A percentile compares a stretch with the other conserved stretches of the same genome.
These are phyloP conservation scores for Xylariaceae sp. DNA, from an alignment of 2,329 filamentous ascomycete genomes.

Conservation along the genomic window DNA sequence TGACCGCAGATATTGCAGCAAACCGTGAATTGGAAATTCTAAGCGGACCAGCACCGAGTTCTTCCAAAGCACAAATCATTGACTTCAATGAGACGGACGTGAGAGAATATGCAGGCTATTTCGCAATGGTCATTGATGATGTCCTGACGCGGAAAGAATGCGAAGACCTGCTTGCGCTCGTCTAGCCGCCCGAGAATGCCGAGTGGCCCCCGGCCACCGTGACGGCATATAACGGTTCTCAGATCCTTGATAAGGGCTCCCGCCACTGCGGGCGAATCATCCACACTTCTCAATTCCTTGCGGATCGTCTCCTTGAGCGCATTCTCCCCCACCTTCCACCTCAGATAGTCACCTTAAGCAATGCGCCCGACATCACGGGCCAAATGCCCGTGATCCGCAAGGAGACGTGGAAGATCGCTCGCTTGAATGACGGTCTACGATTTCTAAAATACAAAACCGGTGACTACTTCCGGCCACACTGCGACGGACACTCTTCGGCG, in stretches of 20 bases:
- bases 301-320: conserved; percentile 14
- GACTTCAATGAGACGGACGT: conserved; percentile 13
- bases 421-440: conserved; percentile 15
- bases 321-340: conserved; percentile 18
- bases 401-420: conserved; percentile 19
- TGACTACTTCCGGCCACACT: conserved; percentile 21
- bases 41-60: conserved; percentile 4
- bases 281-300: conserved; percentile 14
- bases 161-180: conserved; percentile 9
- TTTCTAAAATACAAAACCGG: conserved; percentile 21
- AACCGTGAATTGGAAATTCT: conserved; percentile 4
- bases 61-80: conserved; percentile 7
- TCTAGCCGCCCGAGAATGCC: conserved; percentile 3
- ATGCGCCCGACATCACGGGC: conserved; percentile 17
- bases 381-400: conserved; percentile 15
- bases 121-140: conserved; percentile 18
- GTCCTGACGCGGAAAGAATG: conserved; percentile 12
- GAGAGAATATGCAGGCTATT: conserved; percentile 12
- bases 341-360: conserved; percentile 12
- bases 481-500: conserved; percentile 11
- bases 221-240: conserved; percentile 11
- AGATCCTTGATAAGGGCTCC: conserved; percentile 3
- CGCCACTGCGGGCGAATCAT: conserved; percentile 17
- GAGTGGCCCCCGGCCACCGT: conserved; percentile 14
- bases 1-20: not conserved